Evolutionary conservation across 192 early-diverging fungal species (phyloP).

Genomic region (Physocladia obscura): DNA sequence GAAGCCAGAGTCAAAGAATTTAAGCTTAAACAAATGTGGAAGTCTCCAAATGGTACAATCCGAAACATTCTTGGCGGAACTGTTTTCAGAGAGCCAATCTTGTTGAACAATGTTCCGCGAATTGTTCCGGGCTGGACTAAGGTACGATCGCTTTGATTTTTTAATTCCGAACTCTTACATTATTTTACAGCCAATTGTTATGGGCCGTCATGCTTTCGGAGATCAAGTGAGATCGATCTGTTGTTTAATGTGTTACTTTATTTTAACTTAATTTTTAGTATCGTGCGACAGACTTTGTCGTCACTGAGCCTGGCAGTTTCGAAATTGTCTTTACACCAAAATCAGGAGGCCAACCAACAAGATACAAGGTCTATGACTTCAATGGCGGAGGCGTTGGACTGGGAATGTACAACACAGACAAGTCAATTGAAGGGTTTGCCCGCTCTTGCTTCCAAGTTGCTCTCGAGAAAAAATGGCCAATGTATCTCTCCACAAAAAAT

Average conservation of each 20-base stretch:
- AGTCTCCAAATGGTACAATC: slow-evolving; percentile 94
- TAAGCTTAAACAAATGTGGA: slow-evolving; percentile 97
- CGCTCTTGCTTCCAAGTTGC: slow-evolving; percentile 93
- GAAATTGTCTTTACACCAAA: slow-evolving; percentile 87
- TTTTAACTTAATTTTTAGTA: slow-evolving; percentile 58
- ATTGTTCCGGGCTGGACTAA: slow-evolving; percentile 92
- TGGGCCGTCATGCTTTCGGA: slow-evolving; percentile 95
- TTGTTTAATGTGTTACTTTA: background rate
- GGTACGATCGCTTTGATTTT: too few species aligned
- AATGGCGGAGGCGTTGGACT: slow-evolving; percentile 78
- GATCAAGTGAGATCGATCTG: slow-evolving; percentile 69
- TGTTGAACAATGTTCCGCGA: slow-evolving; percentile 86
- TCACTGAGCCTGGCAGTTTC: slow-evolving; percentile 84
- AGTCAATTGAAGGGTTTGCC: slow-evolving; percentile 93
- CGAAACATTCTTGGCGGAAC: slow-evolving; percentile 96
- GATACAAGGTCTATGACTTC: slow-evolving; percentile 81
- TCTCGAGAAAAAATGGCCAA: slow-evolving; percentile 81
- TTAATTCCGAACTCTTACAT: too few species aligned
- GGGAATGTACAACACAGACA: slow-evolving; percentile 92
- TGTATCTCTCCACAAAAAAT: slow-evolving; percentile 96
- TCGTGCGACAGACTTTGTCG: slow-evolving; percentile 94
- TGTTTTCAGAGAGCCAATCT: slow-evolving; percentile 97
- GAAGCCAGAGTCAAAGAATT: slow-evolving; percentile 93
- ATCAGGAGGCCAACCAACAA: slow-evolving; percentile 69
- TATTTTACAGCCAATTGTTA: slow-evolving; percentile 92